Base-by-base conservation (phyloP, 2,329 filamentous ascomycete genomes). In the Penicillium occitanis region DNA sequence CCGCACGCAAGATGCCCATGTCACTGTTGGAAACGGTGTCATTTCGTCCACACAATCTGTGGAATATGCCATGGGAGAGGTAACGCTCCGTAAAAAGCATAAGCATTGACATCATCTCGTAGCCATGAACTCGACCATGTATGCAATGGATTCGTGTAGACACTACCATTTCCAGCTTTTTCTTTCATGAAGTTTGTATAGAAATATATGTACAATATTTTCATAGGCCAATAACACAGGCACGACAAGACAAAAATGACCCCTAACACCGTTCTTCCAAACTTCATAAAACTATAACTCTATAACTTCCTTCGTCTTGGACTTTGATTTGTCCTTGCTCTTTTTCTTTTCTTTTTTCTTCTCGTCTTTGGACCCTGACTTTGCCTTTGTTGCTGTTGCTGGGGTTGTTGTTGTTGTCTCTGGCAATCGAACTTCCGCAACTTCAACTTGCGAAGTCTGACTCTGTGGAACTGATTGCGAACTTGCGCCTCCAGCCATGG, bases 401-500 rank as follows among this genome's bases (percentile, higher is more conserved):
- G 50, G 25, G 5, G 28, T 35, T 5, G 51, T 35, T 13, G 51
- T 35, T 13, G 51, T 55, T 69, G 55, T 69, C 46, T 69, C 61
- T 40, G 69, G 8, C 30, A 58, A 30, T 25, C 30, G 61, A 19
- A 60, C 35, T 14, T 62, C 58, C 17, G 50, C 28, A 59, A 64
- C 28, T 50, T 42, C 67, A 67, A 17, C 63, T 35, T 46, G 61
- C 11, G 37, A 37, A 3, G 40, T 25, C 13, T 25, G 57, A 46
- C 19, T 46, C 6, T 60, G 57, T 2, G 57, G 28, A 25, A 14
- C 57, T 14, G 37, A 11, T 46, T 30, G 37, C 2, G 44, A 22
- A n/a, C 5, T 64, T 53, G 75, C 63, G 8, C 71, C 67, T 1
- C 72, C 72, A 10, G 70, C 70, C 69, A 70, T 71, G 13, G 68